A percentile compares a stretch with the other conserved stretches of the same genome.
phyloP scores from a whole-genome alignment of 2,329 filamentous ascomycete genomes.

The Colletotrichum graminicola region DNA sequence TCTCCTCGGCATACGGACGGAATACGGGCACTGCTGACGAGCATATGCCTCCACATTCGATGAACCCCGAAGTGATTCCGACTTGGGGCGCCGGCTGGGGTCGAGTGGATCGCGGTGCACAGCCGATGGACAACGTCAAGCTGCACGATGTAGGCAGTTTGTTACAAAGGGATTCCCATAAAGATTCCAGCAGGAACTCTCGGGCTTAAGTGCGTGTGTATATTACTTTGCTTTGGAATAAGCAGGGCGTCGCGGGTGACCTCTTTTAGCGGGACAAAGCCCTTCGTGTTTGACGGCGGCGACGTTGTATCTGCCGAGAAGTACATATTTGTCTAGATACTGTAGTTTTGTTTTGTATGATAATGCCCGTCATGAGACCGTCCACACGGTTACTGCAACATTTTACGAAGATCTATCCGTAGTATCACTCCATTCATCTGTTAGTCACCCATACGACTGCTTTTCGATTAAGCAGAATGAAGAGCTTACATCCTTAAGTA shows the following conservation, averaged over 20 bases:
- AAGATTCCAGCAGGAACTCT: conserved; percentile 14
- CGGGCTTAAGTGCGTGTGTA: neutral
- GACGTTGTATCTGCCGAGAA: neutral
- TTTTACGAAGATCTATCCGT: neutral
- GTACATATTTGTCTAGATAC: neutral
- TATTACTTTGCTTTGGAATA: neutral
- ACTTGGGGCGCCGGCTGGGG: conserved; percentile 46
- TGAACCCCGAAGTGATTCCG: conserved; percentile 20
- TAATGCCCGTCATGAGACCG: conserved; percentile 23
- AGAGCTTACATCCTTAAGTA: neutral
- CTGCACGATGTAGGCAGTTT: conserved; percentile 53
- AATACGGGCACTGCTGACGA: conserved; percentile 30
- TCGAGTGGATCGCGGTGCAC: conserved; percentile 48
- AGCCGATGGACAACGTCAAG: conserved; percentile 45
- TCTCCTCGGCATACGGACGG: conserved; percentile 45
- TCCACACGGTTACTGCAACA: neutral
- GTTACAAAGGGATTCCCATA: conserved; percentile 37
- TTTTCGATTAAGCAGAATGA: neutral
- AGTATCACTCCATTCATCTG: neutral
- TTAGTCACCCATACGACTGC: too few relatives aligned
- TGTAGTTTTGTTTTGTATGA: neutral
- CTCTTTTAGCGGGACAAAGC: neutral
- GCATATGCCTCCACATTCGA: conserved; percentile 11
- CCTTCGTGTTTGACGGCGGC: neutral
- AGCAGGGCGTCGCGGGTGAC: neutral